A percentile compares a stretch with the other conserved stretches of the same genome.
Conservation (phyloP, 768 basidiomycete genomes). For the Suillus hirtellus region DNA sequence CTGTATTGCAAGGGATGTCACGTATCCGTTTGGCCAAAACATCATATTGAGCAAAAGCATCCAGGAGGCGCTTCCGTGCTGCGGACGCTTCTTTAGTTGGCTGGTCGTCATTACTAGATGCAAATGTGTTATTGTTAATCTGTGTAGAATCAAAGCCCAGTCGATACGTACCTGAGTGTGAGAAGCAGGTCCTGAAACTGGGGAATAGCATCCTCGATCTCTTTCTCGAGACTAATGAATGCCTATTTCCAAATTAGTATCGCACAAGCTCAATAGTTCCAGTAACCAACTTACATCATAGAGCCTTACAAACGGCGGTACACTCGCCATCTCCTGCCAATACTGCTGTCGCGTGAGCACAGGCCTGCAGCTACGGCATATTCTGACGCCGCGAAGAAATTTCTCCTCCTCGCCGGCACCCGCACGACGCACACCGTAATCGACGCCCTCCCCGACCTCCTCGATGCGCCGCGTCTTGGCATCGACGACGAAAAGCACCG, state of each 20-base stretch:
- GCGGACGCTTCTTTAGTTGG: slow-evolving; percentile 67
- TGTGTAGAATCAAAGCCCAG: slow-evolving; percentile 24
- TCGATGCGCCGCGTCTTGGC: slow-evolving; percentile 74
- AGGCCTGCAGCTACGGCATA: slow-evolving; percentile 83
- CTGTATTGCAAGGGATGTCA: slow-evolving; percentile 61
- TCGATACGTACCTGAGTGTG: slow-evolving; percentile 54
- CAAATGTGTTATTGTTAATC: neutral
- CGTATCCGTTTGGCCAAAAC: slow-evolving; percentile 83
- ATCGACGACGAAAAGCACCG: slow-evolving; percentile 85
- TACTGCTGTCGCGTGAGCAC: slow-evolving; percentile 85
- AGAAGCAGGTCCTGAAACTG: slow-evolving; percentile 86
- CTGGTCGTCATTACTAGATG: slow-evolving; percentile 42
- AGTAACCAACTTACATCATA: slow-evolving; percentile 56
- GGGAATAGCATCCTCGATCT: slow-evolving; percentile 87
- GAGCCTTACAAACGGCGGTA: slow-evolving; percentile 65
- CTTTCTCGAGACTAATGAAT: slow-evolving; percentile 75
- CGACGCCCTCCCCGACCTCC: slow-evolving; percentile 80
- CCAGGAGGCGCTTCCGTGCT: slow-evolving; percentile 78
- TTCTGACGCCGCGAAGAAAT: slow-evolving; percentile 84
- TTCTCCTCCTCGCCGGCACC: slow-evolving; percentile 63
- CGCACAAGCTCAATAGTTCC: neutral
- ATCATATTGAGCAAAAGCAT: slow-evolving; percentile 89
- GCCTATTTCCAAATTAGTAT: slow-evolving; percentile 39
- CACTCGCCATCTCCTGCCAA: slow-evolving; percentile 56
- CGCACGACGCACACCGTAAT: slow-evolving; percentile 70